Evolutionary conservation across 2,329 filamentous ascomycete species (phyloP), one percentile per base, ranked within the genome.

Genomic region (Diaporthe vaccinii): DNA sequence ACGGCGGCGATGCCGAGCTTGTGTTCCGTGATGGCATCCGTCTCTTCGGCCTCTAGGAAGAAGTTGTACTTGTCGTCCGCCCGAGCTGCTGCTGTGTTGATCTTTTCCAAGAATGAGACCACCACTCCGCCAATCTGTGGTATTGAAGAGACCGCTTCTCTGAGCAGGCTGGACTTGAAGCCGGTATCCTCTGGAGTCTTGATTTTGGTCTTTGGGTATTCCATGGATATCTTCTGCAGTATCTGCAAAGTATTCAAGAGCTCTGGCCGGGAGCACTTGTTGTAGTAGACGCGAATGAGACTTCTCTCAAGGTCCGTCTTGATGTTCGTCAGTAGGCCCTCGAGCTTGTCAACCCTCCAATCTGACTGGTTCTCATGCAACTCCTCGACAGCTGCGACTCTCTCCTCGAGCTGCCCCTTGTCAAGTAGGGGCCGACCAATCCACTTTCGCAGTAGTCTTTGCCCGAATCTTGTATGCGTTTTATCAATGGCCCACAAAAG

Each of bases 401-500:
- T 92, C 78, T 94, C 93, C 82, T 98, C 93, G 1, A 99, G 89
- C 15, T 89, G 89, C 4, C 86, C 83, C 78, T 92, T 93, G 81
- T 98, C 93, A 12, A 99, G 90, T 71, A 99, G 86, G 0, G 97
- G 97, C 14, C 96, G 91, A 1, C 97, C 97, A 61, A 99, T 93
- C 97, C 97, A 99, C 83, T 98, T 98, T 15, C 96, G 91, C 59
- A 99, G 88, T 61, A 98, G 87, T 12, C 97, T 90, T 78, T 95
- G 94, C 2, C 97, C 97, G 80, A 98, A 97, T 17, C 94, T 92
- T 0, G 97, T 99, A 78, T 93, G 90, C 0, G 97, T 98, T 79
- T 97, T 95, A 84, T 99, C 95, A 57, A 99, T 88, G 0, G 95
- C 95, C 97, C 97, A 99, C 83, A 98, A 96, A 6, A 99, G 87